Conservation (phyloP, 441 rosid species). For the Populus hybrid region DNA sequence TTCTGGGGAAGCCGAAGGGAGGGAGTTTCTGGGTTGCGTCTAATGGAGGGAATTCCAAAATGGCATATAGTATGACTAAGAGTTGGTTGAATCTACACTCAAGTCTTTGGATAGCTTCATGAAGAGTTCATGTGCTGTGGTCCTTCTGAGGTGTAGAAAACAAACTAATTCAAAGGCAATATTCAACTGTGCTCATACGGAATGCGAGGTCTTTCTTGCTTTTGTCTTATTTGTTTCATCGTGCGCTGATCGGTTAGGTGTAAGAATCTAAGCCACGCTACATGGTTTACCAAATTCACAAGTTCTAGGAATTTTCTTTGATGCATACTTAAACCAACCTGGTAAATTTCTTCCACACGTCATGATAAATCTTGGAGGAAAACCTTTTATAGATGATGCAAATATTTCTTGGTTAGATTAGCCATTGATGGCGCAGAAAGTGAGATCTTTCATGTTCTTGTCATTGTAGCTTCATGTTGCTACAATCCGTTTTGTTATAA, state of each 20-base stretch:
- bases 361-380: not conserved
- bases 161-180: not conserved
- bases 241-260: too few relatives aligned
- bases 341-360: not conserved
- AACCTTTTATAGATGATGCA: not conserved
- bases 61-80: not conserved
- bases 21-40: not conserved
- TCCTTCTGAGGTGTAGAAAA: not conserved
- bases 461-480: not conserved
- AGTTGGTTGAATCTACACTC: not conserved
- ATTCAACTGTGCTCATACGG: not conserved
- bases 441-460: not conserved
- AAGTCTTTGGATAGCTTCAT: not conserved
- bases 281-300: not conserved
- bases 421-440: not conserved
- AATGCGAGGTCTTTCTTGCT: not conserved
- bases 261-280: not conserved
- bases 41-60: not conserved
- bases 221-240: not conserved
- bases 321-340: not conserved
- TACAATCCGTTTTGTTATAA: not conserved
- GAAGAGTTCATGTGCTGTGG: not conserved
- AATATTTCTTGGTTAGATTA: not conserved
- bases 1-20: too few relatives aligned
- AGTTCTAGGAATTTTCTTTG: not conserved